These are phyloP conservation scores for Dryas drummondii DNA, from an alignment of 306 rosid genomes.

Conservation along the genomic window DNA sequence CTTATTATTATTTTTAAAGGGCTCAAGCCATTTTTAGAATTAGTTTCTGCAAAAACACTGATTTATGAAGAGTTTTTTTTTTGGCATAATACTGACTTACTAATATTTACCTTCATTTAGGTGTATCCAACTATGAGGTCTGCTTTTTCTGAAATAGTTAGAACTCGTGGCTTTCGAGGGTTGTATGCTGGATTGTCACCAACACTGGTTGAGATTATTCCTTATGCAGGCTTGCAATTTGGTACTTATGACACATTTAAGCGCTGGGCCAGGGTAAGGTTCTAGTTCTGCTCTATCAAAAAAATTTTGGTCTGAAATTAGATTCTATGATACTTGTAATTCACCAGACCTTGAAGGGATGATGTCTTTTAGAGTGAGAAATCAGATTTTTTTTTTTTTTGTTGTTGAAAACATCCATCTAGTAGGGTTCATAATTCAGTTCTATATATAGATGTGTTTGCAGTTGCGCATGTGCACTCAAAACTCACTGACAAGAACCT, in stretches of 20 bases:
- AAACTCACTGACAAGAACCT: neutral
- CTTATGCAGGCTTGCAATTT: conserved; percentile 94
- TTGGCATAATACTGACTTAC: conserved; percentile 9
- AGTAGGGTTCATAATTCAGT: neutral
- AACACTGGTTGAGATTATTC: conserved; percentile 92
- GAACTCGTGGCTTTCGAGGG: conserved; percentile 69
- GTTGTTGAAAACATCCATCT: neutral
- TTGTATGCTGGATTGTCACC: conserved; percentile 89
- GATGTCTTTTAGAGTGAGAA: neutral
- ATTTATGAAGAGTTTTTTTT: neutral
- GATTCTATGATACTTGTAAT: neutral
- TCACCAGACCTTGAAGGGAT: neutral
- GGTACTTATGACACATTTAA: conserved; percentile 93
- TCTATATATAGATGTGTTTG: neutral
- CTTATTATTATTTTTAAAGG: too few species aligned
- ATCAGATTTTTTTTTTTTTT: neutral
- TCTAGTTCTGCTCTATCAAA: conserved; percentile 16
- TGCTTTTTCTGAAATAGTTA: conserved; percentile 68
- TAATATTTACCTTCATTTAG: conserved; percentile 40
- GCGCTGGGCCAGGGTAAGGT: conserved; percentile 81
- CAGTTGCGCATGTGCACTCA: neutral
- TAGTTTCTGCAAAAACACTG: conserved; percentile 18
- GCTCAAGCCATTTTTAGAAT: neutral
- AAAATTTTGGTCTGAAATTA: too few species aligned
- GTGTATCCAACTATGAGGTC: conserved; percentile 90